Conservation (phyloP, 2,329 filamentous ascomycete species). For the Scedosporium apiospermum region DNA sequence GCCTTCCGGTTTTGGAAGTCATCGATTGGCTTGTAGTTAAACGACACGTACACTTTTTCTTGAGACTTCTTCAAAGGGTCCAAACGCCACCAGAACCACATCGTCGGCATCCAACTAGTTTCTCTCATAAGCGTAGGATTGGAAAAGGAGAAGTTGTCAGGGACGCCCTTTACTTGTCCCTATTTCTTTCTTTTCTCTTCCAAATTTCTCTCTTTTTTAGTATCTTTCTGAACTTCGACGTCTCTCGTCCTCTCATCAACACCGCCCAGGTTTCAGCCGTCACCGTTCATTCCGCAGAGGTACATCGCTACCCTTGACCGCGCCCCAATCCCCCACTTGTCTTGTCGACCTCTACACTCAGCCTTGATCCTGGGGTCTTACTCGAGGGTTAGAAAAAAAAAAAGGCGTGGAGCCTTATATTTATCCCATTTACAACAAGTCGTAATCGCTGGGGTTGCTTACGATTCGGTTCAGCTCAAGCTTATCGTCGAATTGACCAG, state of each 20-base stretch:
- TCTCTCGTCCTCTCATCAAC: background rate
- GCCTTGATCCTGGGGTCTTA: no score
- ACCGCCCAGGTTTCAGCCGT: background rate
- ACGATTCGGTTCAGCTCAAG: background rate
- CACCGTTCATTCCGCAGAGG: background rate
- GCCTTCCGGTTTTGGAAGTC: slow-evolving; percentile 1
- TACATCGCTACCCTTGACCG: slow-evolving; percentile 3
- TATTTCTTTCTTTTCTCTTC: background rate
- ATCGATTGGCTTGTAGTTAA: background rate
- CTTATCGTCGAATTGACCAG: background rate
- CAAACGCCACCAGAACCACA: background rate
- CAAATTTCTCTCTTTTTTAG: background rate
- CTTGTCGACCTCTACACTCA: background rate
- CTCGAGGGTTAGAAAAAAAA: no score
- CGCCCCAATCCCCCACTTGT: slow-evolving; percentile 2
- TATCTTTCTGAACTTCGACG: slow-evolving; percentile 6
- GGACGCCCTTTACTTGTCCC: background rate
- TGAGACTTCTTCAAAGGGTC: background rate
- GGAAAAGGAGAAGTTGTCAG: background rate
- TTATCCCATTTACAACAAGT: no score
- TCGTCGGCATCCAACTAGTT: background rate
- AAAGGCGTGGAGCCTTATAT: no score
- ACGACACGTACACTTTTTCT: slow-evolving; percentile 4
- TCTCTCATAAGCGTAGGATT: background rate
- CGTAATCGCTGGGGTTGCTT: background rate